Base-by-base conservation (phyloP, 1,284 basidiomycete species). In the Albatrellus sp. region DNA sequence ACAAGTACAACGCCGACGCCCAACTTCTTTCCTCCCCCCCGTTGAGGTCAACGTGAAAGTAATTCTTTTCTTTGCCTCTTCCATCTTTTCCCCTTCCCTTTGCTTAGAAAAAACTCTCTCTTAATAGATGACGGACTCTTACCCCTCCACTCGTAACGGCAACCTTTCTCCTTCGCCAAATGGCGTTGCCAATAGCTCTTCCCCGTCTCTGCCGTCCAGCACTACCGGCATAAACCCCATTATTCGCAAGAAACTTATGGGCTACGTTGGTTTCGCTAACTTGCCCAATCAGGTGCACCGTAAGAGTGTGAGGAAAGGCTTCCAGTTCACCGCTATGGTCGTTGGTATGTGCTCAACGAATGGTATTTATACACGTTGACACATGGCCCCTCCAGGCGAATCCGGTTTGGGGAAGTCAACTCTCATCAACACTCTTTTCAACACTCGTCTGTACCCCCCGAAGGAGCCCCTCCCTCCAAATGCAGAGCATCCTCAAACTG, bases 341-440 rank as follows among this genome's bases (percentile, higher is more conserved):
- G 93, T 98, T 59, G 93, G 92, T 92, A 55, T 58, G 90, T 79
- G 49, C 55, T 55, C 46, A 43, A 47, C 19, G 50, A 45, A 46
- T 45, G 40, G 49, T 46, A 50, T 13, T 19, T 16, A 38, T 16
- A 12, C 24, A 19, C n/a, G 37, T 19, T 46, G 16, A 41, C 39
- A 43, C 46, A 47, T 35, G 41, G 41, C 38, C 31, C 34, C 48
- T 52, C 49, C 60, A 96, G 91, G 92, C 67, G 93, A 98, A 70
- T 96, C 92, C 43, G 93, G 93, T 45, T 73, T 98, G 51, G 93
- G 93, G 52, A 98, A 98, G 72, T 97, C 93, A 13, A 98, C 93
- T 9, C 76, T 97, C 59, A 83, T 98, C 63, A 98, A 98, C 68
- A 98, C 93, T 14, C 76, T 98, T 51, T 98, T 98, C 76, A 90